Conservation (phyloP, 495 filamentous ascomycete genomes). For the Aspergillus hancockii region DNA sequence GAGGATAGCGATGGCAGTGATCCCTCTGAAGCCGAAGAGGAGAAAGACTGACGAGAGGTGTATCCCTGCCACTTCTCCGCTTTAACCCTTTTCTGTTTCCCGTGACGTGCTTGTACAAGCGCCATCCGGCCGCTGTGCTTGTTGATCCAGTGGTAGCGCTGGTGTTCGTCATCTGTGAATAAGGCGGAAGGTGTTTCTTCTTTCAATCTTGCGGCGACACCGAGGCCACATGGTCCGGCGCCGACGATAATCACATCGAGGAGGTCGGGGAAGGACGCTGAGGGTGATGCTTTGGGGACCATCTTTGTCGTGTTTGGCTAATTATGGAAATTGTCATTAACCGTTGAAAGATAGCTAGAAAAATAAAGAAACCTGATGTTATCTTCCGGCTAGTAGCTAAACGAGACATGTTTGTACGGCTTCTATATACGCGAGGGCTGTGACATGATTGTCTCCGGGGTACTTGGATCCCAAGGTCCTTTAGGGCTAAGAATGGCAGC, state of each 20-base stretch:
- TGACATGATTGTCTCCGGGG: constrained; percentile 24
- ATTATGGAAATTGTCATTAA: not conserved
- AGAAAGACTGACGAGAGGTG: constrained; percentile 19
- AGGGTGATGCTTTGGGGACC: not conserved
- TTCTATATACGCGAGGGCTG: not conserved
- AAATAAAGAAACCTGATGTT: not conserved
- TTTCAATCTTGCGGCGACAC: constrained; percentile 57
- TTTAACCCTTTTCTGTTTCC: constrained; percentile 31
- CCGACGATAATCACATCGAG: constrained; percentile 63
- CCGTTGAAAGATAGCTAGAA: not conserved
- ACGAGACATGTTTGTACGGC: not conserved
- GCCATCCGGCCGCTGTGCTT: constrained; percentile 51
- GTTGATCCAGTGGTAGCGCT: constrained; percentile 64
- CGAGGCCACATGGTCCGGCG: constrained; percentile 63
- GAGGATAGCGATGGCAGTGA: constrained; percentile 31
- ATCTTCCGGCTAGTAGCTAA: not conserved
- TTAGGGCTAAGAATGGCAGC: constrained; percentile 16
- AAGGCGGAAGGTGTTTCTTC: constrained; percentile 63
- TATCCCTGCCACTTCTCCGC: constrained; percentile 32
- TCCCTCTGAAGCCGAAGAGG: constrained; percentile 28
- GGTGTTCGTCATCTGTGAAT: constrained; percentile 67
- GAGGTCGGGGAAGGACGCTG: constrained; percentile 31
- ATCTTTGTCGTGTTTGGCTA: not conserved
- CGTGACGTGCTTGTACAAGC: constrained; percentile 34
- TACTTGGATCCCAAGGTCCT: constrained; percentile 43